Evolutionary conservation across 192 early-diverging fungal genomes (phyloP).

Genomic region (Linnemannia hyalina): DNA sequence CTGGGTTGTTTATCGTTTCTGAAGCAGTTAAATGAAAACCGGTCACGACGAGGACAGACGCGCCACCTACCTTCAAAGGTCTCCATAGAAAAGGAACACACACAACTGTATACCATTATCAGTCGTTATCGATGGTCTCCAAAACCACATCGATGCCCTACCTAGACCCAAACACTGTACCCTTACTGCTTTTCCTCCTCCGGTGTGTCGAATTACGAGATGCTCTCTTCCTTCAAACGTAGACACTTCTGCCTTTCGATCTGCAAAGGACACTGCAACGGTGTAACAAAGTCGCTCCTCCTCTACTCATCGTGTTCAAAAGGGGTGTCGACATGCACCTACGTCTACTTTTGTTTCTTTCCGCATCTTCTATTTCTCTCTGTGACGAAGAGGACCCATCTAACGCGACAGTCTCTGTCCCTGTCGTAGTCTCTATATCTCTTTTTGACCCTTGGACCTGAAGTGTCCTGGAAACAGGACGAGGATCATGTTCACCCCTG

Average conservation of each 20-base stretch:
- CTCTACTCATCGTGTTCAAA: too few species aligned
- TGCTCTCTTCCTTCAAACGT: too few species aligned
- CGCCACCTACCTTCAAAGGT: background rate
- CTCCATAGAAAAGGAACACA: too few species aligned
- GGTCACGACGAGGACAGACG: background rate
- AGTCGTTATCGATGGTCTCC: background rate
- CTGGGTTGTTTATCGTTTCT: background rate
- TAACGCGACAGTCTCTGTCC: background rate
- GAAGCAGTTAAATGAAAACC: background rate
- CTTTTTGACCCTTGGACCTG: background rate
- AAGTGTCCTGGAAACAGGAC: background rate
- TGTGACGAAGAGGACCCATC: too few species aligned
- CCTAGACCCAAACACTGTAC: too few species aligned
- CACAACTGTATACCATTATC: too few species aligned
- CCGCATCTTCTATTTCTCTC: background rate
- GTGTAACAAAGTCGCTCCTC: too few species aligned
- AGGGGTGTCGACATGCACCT: too few species aligned
- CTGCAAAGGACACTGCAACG: too few species aligned
- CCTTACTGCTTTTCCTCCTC: too few species aligned
- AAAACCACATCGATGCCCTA: background rate
- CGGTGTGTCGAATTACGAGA: too few species aligned
- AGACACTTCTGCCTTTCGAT: too few species aligned
- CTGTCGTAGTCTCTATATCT: background rate
- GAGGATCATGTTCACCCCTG: slow-evolving; percentile 1
- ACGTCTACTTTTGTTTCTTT: background rate